Conservation (phyloP, 257 asterid genomes). For the Solanum commersonii region DNA sequence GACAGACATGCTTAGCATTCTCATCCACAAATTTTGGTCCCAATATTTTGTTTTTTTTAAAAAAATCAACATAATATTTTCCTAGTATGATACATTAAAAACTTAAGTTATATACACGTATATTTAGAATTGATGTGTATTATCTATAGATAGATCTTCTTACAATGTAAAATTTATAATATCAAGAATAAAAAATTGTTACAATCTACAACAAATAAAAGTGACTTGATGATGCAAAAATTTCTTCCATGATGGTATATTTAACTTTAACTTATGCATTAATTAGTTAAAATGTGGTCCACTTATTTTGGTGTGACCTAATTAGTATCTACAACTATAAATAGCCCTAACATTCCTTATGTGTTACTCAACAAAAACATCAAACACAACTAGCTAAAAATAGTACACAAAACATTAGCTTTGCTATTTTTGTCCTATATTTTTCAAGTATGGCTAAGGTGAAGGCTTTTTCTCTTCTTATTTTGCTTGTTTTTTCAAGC, state of each 20-base stretch:
- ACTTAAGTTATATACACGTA: neutral
- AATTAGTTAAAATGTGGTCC: neutral
- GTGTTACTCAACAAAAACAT: neutral
- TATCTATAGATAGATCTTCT: neutral
- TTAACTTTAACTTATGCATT: neutral
- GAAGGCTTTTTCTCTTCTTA: conserved; percentile 6
- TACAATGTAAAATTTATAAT: neutral
- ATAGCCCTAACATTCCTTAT: neutral
- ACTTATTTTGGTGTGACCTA: neutral
- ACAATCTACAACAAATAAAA: neutral
- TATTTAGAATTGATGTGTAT: neutral
- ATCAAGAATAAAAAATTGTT: neutral
- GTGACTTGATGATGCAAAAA: neutral
- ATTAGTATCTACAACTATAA: neutral
- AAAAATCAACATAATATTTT: neutral
- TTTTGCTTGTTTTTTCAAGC: conserved; percentile 5
- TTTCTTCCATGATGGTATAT: neutral
- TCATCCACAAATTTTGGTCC: neutral
- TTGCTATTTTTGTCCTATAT: neutral
- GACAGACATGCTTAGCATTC: neutral
- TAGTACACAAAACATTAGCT: neutral
- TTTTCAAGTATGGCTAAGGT: neutral
- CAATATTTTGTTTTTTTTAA: neutral
- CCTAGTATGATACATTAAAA: neutral
- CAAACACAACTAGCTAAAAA: neutral